Conservation (phyloP, 2,329 filamentous ascomycete genomes). For the Beauveria sp. region DNA sequence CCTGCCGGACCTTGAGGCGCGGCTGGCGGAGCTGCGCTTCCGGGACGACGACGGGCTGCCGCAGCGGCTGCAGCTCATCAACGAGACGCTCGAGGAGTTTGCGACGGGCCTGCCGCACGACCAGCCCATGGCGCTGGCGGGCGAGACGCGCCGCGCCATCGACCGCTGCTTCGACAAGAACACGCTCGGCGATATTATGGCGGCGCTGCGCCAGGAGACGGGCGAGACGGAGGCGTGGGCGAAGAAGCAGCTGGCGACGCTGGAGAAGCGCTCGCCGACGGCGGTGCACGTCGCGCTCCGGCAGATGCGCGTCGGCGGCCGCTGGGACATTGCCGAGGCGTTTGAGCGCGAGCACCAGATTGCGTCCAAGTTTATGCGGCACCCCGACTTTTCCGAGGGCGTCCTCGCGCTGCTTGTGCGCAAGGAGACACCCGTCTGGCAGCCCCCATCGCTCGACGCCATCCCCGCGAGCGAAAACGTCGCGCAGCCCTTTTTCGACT, state of each 20-base stretch:
- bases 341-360: slow-evolving; percentile 84
- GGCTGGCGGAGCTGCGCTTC: slow-evolving; percentile 85
- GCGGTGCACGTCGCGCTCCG: slow-evolving; percentile 75
- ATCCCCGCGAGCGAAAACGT: slow-evolving; percentile 49
- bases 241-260: slow-evolving; percentile 62
- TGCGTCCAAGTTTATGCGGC: slow-evolving; percentile 78
- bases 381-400: slow-evolving; percentile 86
- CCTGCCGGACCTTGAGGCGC: slow-evolving; percentile 70
- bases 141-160: slow-evolving; percentile 68
- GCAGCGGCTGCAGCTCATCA: slow-evolving; percentile 64
- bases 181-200: slow-evolving; percentile 62
- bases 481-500: slow-evolving; percentile 59
- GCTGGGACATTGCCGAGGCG: slow-evolving; percentile 76
- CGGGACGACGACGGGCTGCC: slow-evolving; percentile 60
- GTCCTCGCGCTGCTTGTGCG: slow-evolving; percentile 74
- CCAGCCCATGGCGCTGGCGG: slow-evolving; percentile 59
- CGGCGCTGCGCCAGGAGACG: slow-evolving; percentile 50
- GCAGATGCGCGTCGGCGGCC: slow-evolving; percentile 68
- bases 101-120: slow-evolving; percentile 74
- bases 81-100: slow-evolving; percentile 87
- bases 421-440: slow-evolving; percentile 66
- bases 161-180: slow-evolving; percentile 72
- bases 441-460: slow-evolving; percentile 63
- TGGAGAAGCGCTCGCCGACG: slow-evolving; percentile 75
- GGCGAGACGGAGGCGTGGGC: slow-evolving; percentile 65